These are phyloP conservation scores for Nakataea oryzae DNA, from an alignment of 2,329 filamentous ascomycete species.

Conservation along the genomic window DNA sequence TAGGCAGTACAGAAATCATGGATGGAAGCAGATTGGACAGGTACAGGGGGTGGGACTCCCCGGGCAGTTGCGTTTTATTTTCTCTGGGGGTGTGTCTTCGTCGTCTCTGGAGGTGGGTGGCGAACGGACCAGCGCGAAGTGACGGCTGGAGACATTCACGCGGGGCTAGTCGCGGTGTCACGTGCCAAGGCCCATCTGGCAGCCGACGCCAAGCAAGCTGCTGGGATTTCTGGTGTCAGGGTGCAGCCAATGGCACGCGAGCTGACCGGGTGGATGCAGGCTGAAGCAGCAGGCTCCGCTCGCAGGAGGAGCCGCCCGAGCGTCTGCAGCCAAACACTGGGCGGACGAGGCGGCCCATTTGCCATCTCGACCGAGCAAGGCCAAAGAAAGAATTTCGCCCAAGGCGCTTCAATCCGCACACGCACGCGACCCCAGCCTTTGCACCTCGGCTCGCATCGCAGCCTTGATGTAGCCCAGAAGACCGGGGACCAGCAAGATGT, in stretches of 20 bases:
- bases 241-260: neutral
- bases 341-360: no score
- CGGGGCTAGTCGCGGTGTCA: neutral
- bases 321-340: neutral
- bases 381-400: neutral
- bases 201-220: neutral
- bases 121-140: neutral
- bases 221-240: no score
- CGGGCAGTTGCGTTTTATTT: no score
- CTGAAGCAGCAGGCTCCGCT: neutral
- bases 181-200: neutral
- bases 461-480: constrained; percentile 4
- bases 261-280: neutral
- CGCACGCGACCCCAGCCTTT: neutral
- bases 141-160: neutral
- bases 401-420: neutral
- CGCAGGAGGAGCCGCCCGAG: neutral
- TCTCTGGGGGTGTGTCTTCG: no score
- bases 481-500: constrained; percentile 36
- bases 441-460: neutral
- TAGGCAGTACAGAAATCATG: no score
- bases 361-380: neutral
- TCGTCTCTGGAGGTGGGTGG: no score
- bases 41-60: no score
- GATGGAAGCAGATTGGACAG: no score